Base-by-base conservation (phyloP, 768 basidiomycete genomes). In the Boletellus sp. region DNA sequence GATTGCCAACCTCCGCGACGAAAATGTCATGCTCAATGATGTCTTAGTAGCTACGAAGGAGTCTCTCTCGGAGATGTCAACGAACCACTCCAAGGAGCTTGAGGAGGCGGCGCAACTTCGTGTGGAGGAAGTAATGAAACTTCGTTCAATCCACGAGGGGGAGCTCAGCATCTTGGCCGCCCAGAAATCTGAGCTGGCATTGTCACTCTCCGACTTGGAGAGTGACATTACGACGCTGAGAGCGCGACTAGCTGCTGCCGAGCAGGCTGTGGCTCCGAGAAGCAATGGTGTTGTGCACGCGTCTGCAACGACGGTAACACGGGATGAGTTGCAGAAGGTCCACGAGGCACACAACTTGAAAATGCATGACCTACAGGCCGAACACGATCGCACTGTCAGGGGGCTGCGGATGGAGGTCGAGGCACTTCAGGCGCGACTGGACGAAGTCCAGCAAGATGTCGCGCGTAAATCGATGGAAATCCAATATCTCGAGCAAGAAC, bases 261-360 rank as follows among this genome's bases (percentile, higher is more conserved):
- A 79, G 42, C 60, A 72, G 2, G 56, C 69, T n/a, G 64, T 72
- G 24, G 63, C 78, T 3, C 77, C 82, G 4, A 83, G 78, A 67
- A 78, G 68, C 52, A 87, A 85, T 52, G 83, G 81, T 13, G 69
- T 64, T 1, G 60, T 67, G 19, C 63, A 69, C 36, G 59, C 65
- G 17, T 65, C 71, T 36, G 64, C 74, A 31, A 67, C 73, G 41
- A 55, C 65, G 20, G 80, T 90, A 8, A 79, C 87, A 32, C 84
- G 82, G 57, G 89, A 90, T 55, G 90, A 93, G 48, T 69, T 94
- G 35, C 81, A 83, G 63, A 79, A 76, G 60, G 69, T 89, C 61
- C 87, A 93, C 55, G 86, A 90, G 65, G 91, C 91, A 6, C 91
- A 94, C 66, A 88, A 87, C 63, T 73, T 85, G 54, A 92, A 86